Evolutionary conservation across 2,329 filamentous ascomycete species (phyloP).

Genomic region (Xylaria polymorpha): DNA sequence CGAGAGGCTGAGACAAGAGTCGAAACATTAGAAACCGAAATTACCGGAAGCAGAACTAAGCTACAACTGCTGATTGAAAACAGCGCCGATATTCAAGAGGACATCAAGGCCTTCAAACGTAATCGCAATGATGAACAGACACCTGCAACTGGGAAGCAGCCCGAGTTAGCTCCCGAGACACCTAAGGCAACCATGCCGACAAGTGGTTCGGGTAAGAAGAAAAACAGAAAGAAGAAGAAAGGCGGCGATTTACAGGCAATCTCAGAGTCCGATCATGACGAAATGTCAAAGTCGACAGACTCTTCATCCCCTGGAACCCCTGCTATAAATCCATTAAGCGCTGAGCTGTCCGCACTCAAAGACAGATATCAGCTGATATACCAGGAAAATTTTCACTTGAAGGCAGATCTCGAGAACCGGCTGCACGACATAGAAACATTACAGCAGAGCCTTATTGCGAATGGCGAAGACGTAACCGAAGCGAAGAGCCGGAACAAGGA

Average conservation of each 20-base stretch:
- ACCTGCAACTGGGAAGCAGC: conserved; percentile 50
- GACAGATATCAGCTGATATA: conserved; percentile 52
- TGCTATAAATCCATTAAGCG: conserved; percentile 56
- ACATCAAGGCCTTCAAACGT: conserved; percentile 59
- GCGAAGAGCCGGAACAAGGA: conserved; percentile 81
- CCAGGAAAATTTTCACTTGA: neutral
- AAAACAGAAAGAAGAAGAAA: conserved; percentile 93
- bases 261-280: conserved; percentile 53
- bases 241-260: conserved; percentile 64
- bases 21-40: too few species aligned
- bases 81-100: conserved; percentile 50
- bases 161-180: conserved; percentile 42
- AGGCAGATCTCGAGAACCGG: neutral
- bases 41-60: too few species aligned
- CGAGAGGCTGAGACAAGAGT: conserved; percentile 55
- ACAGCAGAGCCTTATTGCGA: conserved; percentile 79
- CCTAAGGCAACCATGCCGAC: conserved; percentile 39
- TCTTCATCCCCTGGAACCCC: conserved; percentile 47
- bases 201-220: conserved; percentile 75
- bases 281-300: conserved; percentile 53
- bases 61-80: conserved; percentile 51
- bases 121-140: conserved; percentile 49
- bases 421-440: conserved; percentile 67
- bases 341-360: conserved; percentile 63
- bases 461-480: conserved; percentile 86